Evolutionary conservation across 208 protist genomes (phyloP), one percentile per base, ranked within the genome.

Genomic region (Crithidia mellificae): DNA sequence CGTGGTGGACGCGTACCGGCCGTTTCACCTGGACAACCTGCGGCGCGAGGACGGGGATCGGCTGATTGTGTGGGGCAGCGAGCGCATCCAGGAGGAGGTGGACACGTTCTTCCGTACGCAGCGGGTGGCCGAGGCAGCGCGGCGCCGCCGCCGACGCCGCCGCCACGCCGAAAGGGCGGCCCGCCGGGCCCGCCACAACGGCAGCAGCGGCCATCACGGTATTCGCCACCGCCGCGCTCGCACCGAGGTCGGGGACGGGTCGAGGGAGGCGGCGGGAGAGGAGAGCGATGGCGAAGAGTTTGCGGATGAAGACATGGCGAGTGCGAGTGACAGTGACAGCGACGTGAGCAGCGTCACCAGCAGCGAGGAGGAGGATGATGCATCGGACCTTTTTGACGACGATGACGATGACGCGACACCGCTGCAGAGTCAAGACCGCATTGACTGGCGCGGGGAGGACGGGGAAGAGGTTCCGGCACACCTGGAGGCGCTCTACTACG

Each of bases 1-100:
- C 32, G 84, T 96, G 27, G 64, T 96, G 20, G 91, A 96, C 34
- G 73, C 86, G 20, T 83, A 85, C 63, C 85, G 91, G 8, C 88
- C 91, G 0, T 80, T 92, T 51, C 82, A 91, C 54, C 75, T 96
- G 25, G 74, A 65, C 41, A 96, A 92, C 63, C 63, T 96, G 0
- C 83, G 87, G 8, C 64, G 56, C 20, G 61, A 80, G 27, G 85
- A 92, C 46, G 72, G 53, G n/a, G 68, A 74, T 19, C 77, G 75
- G 59, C 72, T 90, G 12, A 63, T 91, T 17, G 44, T 96, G 2
- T 96, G 91, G 88, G 83, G 80, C 41, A 70, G 62, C 30, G 75
- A 81, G 30, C 61, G 67, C 20, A 83, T 96, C 22, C 72, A 75
- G n/a, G 72, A 68, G 6, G 88, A 96, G 58, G 81, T 94, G 7